Evolutionary conservation across 192 early-diverging fungal genomes (phyloP).

Genomic region (Coemansia sp.): DNA sequence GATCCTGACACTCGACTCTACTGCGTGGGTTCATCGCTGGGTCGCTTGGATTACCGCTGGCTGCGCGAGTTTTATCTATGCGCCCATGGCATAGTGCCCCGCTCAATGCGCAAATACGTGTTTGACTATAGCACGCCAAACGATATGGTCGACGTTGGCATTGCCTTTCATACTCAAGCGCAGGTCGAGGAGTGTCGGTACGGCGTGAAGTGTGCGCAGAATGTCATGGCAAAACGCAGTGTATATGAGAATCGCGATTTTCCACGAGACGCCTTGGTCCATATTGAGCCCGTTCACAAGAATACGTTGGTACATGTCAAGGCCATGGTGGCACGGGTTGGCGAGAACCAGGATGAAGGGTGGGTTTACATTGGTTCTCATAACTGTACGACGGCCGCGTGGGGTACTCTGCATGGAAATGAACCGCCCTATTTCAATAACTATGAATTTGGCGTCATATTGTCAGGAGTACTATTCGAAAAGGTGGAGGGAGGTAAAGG

Average conservation of each 20-base stretch:
- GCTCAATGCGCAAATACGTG: neutral
- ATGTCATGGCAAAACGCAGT: slow-evolving; percentile 3
- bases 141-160: slow-evolving; percentile 22
- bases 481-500: no score
- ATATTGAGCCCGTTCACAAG: neutral
- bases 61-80: slow-evolving; percentile 36
- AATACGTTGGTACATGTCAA: slow-evolving; percentile 33
- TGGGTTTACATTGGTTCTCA: slow-evolving; percentile 46
- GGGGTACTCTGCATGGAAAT: slow-evolving; percentile 14
- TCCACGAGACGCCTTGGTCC: neutral
- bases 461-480: neutral
- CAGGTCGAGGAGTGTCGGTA: slow-evolving; percentile 11
- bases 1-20: slow-evolving; percentile 19
- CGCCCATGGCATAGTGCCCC: slow-evolving; percentile 13
- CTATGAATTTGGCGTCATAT: slow-evolving; percentile 25
- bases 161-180: slow-evolving; percentile 30
- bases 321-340: slow-evolving; percentile 13
- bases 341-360: slow-evolving; percentile 11
- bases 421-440: slow-evolving; percentile 29
- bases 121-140: slow-evolving; percentile 4
- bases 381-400: slow-evolving; percentile 38
- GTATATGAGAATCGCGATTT: slow-evolving; percentile 11
- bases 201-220: neutral
- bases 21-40: slow-evolving; percentile 28
- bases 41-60: slow-evolving; percentile 22